Evolutionary conservation across 192 early-diverging fungal genomes (phyloP).

Genomic region (Backusella tarrabulga): DNA sequence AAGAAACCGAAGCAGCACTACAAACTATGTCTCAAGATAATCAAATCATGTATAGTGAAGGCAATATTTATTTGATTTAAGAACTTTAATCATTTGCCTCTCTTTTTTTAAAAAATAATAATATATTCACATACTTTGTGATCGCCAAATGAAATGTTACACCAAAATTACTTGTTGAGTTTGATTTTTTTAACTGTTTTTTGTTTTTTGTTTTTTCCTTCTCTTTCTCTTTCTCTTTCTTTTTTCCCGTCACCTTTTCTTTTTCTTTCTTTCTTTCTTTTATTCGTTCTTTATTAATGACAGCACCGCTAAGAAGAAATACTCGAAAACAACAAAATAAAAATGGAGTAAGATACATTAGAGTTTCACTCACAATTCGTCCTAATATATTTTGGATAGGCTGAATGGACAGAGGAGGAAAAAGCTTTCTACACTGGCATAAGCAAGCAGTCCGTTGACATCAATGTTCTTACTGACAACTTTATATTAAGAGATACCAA

Average conservation of each 20-base stretch:
- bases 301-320: neutral
- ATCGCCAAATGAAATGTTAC: neutral
- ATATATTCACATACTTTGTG: neutral
- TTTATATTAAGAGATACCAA: neutral
- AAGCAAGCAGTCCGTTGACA: neutral
- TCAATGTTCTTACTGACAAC: neutral
- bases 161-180: neutral
- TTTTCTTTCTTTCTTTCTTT: neutral
- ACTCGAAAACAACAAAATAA: neutral
- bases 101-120: neutral
- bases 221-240: neutral
- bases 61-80: conserved; percentile 67
- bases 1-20: conserved; percentile 61
- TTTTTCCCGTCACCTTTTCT: neutral
- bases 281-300: neutral
- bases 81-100: neutral
- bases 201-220: neutral
- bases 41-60: conserved; percentile 71
- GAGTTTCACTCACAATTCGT: neutral
- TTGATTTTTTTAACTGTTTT: neutral
- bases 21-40: conserved; percentile 61
- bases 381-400: neutral
- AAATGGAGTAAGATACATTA: neutral
- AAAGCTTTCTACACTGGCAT: neutral
- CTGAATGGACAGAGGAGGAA: neutral